Percentiles rank a stretch among this genome's conserved stretches.
Evolutionary conservation across 805 yeast genomes (phyloP).

Genomic region (Myxozyma neglecta): DNA sequence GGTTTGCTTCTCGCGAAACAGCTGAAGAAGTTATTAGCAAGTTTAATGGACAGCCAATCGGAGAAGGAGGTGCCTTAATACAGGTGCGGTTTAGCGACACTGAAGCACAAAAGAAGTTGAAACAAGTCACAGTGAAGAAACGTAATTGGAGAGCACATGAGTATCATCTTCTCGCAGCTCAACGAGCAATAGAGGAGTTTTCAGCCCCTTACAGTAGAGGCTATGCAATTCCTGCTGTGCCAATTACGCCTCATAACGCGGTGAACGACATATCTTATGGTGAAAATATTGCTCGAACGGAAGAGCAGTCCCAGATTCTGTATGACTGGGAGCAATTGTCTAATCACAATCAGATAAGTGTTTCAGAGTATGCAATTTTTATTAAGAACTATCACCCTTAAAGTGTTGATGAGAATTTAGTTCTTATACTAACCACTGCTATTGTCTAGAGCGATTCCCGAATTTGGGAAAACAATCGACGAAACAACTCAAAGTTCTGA

Average conservation of each 20-base stretch:
- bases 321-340: background rate
- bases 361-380: background rate
- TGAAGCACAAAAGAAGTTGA: conserved; percentile 33
- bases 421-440: background rate
- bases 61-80: conserved; percentile 27
- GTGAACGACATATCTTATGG: background rate
- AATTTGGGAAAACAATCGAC: no score
- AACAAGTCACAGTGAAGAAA: conserved; percentile 32
- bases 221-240: background rate
- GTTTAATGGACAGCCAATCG: conserved; percentile 30
- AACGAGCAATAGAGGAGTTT: conserved; percentile 23
- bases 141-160: conserved; percentile 35
- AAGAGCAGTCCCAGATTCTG: background rate
- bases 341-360: background rate
- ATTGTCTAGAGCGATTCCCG: no score
- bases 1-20: conserved; percentile 21
- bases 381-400: background rate
- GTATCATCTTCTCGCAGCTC: conserved; percentile 30
- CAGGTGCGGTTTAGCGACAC: conserved; percentile 35
- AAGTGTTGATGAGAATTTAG: background rate
- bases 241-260: background rate
- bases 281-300: background rate
- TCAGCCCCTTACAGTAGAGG: background rate
- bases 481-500: no score
- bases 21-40: conserved; percentile 30